phyloP scores from a whole-genome alignment of 2,329 filamentous ascomycete species.

The Thielaviopsis musarum region DNA sequence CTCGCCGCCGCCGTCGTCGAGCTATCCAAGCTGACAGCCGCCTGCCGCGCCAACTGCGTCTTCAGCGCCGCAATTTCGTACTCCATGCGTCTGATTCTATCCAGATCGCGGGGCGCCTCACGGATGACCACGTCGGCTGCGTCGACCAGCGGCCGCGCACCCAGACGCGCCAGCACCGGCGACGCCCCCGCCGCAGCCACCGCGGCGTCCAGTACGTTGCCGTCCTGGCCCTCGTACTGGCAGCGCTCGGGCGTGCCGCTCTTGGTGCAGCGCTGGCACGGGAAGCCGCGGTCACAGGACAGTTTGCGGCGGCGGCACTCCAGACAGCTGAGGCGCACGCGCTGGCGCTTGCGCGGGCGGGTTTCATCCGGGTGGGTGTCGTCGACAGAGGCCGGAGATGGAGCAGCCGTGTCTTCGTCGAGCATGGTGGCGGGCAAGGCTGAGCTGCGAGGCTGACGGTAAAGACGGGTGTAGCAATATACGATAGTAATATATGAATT shows the following conservation, averaged over 20 bases:
- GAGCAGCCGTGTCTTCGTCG: constrained; percentile 1
- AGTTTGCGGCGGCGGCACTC: constrained; percentile 44
- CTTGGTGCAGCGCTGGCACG: constrained; percentile 45
- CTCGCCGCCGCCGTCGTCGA: constrained; percentile 26
- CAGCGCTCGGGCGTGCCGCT: constrained; percentile 43
- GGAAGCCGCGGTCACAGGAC: constrained; percentile 43
- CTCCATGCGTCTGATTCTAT: constrained; percentile 42
- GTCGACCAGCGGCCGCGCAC: constrained; percentile 22
- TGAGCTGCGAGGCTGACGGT: background rate
- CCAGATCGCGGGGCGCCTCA: constrained; percentile 32
- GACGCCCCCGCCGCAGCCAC: constrained; percentile 22
- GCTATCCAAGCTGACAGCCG: constrained; percentile 24
- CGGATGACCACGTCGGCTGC: constrained; percentile 20
- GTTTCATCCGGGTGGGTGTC: constrained; percentile 11
- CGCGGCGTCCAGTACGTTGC: constrained; percentile 29
- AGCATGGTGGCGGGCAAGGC: constrained; percentile 1
- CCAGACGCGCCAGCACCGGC: constrained; percentile 26
- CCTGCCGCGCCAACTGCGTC: constrained; percentile 29
- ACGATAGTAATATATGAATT: background rate
- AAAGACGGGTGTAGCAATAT: background rate
- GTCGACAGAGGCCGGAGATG: constrained; percentile 7
- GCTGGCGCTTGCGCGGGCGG: constrained; percentile 38
- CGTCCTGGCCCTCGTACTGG: constrained; percentile 40
- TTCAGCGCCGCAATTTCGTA: constrained; percentile 41
- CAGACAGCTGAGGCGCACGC: constrained; percentile 41